These are phyloP conservation scores for Stephania cephalantha DNA, from an alignment of 164 flowering plant genomes.

Conservation along the genomic window DNA sequence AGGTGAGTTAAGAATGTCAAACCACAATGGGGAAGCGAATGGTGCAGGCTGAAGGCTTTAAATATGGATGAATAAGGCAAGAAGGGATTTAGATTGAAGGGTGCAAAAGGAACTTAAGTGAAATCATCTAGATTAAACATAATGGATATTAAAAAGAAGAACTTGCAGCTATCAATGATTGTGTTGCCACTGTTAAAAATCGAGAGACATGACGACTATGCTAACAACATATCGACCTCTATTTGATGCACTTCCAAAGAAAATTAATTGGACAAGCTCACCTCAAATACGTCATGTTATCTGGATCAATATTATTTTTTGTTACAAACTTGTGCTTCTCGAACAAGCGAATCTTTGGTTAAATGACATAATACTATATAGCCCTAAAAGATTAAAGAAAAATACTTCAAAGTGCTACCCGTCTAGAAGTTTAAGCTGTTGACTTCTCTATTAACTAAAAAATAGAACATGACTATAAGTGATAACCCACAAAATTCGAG, in stretches of 20 bases:
- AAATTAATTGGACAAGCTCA: constrained; percentile 10
- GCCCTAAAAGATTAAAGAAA: neutral
- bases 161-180: neutral
- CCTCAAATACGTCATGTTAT: constrained; percentile 37
- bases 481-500: neutral
- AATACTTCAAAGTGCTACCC: constrained; percentile 13
- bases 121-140: neutral
- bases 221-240: neutral
- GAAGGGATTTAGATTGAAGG: neutral
- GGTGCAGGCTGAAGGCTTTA: neutral
- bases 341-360: constrained; percentile 6
- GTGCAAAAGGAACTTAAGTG: neutral
- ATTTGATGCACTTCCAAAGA: neutral
- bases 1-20: neutral
- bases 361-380: neutral
- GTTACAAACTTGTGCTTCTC: constrained; percentile 20
- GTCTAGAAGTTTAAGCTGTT: constrained; percentile 14
- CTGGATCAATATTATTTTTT: constrained; percentile 34
- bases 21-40: neutral
- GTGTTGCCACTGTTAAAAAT: neutral
- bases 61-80: neutral
- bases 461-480: neutral
- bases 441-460: constrained; percentile 19
- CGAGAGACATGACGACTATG: neutral
- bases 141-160: neutral